Evolutionary conservation across 129 eudicot species (phyloP).

Genomic region (Saposhnikovia divaricata): DNA sequence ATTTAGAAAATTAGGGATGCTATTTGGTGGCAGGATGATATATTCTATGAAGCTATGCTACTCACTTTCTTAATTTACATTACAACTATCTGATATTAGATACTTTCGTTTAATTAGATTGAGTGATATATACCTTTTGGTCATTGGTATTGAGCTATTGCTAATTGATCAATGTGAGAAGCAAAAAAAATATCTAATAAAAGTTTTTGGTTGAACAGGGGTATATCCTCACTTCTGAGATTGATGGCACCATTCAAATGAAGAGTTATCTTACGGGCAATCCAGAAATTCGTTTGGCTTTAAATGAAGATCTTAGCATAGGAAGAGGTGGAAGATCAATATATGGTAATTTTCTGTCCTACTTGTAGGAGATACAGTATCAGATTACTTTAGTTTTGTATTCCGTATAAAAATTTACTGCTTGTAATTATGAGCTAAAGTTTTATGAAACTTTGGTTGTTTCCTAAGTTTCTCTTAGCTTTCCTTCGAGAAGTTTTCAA

Average conservation of each 20-base stretch:
- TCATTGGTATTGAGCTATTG: too few relatives aligned
- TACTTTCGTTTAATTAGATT: too few relatives aligned
- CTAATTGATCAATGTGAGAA: too few relatives aligned
- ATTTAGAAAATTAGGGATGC: too few relatives aligned
- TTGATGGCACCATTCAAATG: conserved; percentile 98
- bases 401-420: neutral
- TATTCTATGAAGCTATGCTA: neutral
- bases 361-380: conserved; percentile 7
- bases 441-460: too few relatives aligned
- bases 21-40: neutral
- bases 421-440: neutral
- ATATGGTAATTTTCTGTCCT: conserved; percentile 40
- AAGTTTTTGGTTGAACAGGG: conserved; percentile 41
- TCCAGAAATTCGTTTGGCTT: conserved; percentile 91
- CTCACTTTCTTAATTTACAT: neutral
- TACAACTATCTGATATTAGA: neutral
- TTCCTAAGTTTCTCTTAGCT: too few relatives aligned
- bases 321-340: conserved; percentile 78
- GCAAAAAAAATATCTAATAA: too few relatives aligned
- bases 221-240: conserved; percentile 86
- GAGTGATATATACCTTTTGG: too few relatives aligned
- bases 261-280: conserved; percentile 98
- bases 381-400: neutral
- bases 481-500: neutral
- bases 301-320: conserved; percentile 75